Evolutionary conservation across 306 rosid species (phyloP).

Genomic region (Inga leiocalycina): DNA sequence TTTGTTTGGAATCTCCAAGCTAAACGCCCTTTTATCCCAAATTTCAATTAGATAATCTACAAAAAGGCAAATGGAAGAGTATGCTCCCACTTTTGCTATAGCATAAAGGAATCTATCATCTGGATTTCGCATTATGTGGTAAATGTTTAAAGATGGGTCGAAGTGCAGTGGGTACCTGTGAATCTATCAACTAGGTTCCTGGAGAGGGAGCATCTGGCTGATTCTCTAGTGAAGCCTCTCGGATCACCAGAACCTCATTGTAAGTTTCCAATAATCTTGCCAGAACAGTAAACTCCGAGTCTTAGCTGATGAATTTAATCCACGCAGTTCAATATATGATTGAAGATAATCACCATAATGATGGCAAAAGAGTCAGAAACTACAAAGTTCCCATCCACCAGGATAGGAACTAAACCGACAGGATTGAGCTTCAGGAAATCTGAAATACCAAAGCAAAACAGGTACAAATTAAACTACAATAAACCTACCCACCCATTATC

Average conservation of each 20-base stretch:
- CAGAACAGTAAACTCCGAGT: too few species aligned
- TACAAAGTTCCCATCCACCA: slow-evolving; percentile 51
- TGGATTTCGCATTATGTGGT: background rate
- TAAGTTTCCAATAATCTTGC: too few species aligned
- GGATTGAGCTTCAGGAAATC: slow-evolving; percentile 72
- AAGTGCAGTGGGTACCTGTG: background rate
- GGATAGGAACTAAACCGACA: slow-evolving; percentile 25
- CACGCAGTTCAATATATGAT: too few species aligned
- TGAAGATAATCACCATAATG: slow-evolving; percentile 50
- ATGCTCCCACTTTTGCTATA: background rate
- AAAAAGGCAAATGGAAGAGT: background rate
- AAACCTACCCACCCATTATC: slow-evolving; percentile 4
- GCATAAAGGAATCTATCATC: background rate
- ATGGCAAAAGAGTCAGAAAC: slow-evolving; percentile 77
- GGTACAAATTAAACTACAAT: background rate
- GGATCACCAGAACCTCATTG: too few species aligned
- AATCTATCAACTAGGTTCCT: too few species aligned
- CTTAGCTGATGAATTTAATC: too few species aligned
- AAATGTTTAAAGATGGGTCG: background rate
- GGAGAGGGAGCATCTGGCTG: too few species aligned
- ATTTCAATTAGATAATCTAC: background rate
- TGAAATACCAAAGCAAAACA: slow-evolving; percentile 25
- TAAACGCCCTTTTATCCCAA: background rate
- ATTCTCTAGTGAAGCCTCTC: too few species aligned
- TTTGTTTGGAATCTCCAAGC: background rate